Conservation (phyloP, 345 rosid species). For the Luvunga scandens region DNA sequence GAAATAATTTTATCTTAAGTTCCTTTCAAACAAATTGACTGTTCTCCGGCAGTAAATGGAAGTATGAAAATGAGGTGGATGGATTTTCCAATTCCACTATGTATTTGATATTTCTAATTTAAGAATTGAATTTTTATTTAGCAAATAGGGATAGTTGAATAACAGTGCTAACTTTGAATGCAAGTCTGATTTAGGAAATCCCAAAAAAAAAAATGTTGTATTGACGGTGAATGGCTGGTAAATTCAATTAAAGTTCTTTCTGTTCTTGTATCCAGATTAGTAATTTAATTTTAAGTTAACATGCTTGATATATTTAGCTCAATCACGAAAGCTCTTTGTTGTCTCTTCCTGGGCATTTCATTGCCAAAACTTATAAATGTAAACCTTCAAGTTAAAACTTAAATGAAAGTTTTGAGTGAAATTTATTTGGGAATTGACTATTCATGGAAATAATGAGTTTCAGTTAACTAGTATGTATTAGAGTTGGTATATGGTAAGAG, state of each 20-base stretch:
- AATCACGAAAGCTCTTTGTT: neutral
- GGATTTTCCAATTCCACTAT: neutral
- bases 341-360: neutral
- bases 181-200: neutral
- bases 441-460: constrained; percentile 1
- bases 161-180: neutral
- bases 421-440: neutral
- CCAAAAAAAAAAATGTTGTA: neutral
- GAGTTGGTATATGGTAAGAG: neutral
- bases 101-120: neutral
- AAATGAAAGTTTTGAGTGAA: neutral
- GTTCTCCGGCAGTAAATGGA: neutral
- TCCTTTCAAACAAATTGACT: neutral
- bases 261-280: neutral
- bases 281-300: neutral
- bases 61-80: neutral
- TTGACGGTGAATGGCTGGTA: neutral
- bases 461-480: neutral
- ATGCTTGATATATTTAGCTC: neutral
- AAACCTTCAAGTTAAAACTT: neutral
- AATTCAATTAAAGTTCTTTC: neutral
- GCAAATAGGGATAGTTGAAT: neutral
- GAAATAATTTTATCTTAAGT: neutral
- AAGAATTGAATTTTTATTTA: neutral
- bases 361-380: neutral